Percentiles rank a stretch among this genome's conserved stretches.
Evolutionary conservation across 1,284 basidiomycete species (phyloP).

Genomic region (Phlebopus sp.): DNA sequence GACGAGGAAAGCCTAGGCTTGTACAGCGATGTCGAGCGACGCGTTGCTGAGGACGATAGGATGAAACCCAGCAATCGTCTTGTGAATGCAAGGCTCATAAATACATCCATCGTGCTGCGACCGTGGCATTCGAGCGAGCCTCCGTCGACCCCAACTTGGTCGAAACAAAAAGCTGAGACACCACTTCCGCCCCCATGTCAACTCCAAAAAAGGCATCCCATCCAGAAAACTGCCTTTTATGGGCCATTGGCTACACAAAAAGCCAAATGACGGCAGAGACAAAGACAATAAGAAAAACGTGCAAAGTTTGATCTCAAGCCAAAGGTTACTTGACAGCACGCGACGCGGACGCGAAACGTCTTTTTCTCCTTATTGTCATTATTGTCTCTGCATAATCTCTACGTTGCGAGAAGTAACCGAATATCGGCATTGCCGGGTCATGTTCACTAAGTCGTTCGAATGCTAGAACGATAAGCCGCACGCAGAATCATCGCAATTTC

Average conservation of each 20-base stretch:
- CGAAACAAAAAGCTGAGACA: conserved; percentile 26
- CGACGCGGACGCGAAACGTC: background rate
- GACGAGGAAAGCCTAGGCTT: background rate
- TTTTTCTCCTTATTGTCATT: conserved; percentile 22
- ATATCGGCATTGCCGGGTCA: conserved; percentile 5
- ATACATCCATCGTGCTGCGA: background rate
- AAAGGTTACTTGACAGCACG: conserved; percentile 10
- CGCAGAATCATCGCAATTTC: conserved; percentile 37
- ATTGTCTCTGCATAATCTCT: conserved; percentile 19
- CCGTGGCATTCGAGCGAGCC: too few relatives aligned
- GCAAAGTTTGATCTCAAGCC: conserved; percentile 12
- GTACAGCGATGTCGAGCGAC: too few relatives aligned
- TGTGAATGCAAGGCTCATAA: too few relatives aligned
- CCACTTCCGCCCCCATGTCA: background rate
- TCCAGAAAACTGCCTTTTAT: conserved; percentile 7
- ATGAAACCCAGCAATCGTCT: background rate
- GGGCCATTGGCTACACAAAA: background rate
- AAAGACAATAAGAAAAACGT: conserved; percentile 25
- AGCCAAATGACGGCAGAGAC: background rate
- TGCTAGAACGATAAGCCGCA: conserved; percentile 10
- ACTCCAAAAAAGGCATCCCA: conserved; percentile 6
- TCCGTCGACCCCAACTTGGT: conserved; percentile 19
- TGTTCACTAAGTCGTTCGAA: background rate
- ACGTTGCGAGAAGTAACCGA: conserved; percentile 3
- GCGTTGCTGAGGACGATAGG: background rate